Conservation (phyloP, 2,329 filamentous ascomycete genomes). For the Claviceps pusilla region DNA sequence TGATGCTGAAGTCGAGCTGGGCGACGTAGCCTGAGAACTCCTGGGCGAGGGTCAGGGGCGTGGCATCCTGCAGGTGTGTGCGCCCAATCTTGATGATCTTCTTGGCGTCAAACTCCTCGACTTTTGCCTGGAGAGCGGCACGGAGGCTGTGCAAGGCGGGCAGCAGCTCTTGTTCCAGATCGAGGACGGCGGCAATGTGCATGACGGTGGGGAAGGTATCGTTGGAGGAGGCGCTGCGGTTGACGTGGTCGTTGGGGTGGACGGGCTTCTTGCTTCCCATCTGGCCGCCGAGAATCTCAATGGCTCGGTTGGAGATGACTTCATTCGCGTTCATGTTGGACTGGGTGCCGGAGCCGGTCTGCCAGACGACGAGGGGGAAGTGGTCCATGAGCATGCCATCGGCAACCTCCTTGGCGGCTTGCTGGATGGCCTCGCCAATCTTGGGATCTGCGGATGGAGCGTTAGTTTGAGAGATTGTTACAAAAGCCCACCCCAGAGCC, state of each 20-base stretch:
- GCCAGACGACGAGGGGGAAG: constrained; percentile 98
- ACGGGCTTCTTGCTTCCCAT: constrained; percentile 98
- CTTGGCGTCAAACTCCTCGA: constrained; percentile 66
- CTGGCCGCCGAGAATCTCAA: constrained; percentile 85
- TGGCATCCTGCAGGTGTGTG: constrained; percentile 94
- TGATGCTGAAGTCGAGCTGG: constrained; percentile 81
- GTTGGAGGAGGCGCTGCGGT: constrained; percentile 97
- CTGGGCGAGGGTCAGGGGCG: constrained; percentile 85
- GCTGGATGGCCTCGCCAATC: constrained; percentile 81
- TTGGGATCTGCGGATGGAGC: constrained; percentile 38
- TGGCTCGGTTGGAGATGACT: constrained; percentile 97
- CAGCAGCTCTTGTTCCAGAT: constrained; percentile 73
- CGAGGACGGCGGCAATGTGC: constrained; percentile 95
- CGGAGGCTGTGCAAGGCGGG: constrained; percentile 72
- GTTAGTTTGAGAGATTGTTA: neutral
- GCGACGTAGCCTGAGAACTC: constrained; percentile 97
- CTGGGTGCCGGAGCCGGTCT: constrained; percentile 95
- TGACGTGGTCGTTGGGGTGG: constrained; percentile 98
- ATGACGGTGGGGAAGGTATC: constrained; percentile 99
- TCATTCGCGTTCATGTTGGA: constrained; percentile 99
- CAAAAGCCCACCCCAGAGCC: too few species aligned
- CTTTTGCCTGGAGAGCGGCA: constrained; percentile 73
- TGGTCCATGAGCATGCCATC: constrained; percentile 88
- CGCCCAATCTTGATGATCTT: constrained; percentile 98
- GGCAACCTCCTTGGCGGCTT: constrained; percentile 86